Percentiles rank a stretch among this genome's conserved stretches.
phyloP scores from a whole-genome alignment of 2,329 filamentous ascomycete genomes.

The Diaporthe vaccinii region DNA sequence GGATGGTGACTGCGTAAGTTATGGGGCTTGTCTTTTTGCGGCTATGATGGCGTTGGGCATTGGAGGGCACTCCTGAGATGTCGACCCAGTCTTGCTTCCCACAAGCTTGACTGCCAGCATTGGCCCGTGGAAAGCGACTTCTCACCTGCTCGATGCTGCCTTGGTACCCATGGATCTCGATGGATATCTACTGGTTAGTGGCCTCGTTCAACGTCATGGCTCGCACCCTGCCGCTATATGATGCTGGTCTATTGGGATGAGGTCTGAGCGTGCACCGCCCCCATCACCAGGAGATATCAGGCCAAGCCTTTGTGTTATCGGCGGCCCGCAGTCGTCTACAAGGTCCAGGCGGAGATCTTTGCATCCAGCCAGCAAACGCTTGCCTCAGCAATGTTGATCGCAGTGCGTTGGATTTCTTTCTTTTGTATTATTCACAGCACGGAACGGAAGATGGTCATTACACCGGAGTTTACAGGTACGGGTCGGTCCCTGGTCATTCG shows the following conservation, averaged over 20 bases:
- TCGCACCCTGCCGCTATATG: background rate
- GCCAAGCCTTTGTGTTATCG: background rate
- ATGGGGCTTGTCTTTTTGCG: conserved; percentile 3
- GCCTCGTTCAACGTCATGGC: background rate
- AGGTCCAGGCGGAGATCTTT: background rate
- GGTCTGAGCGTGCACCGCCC: background rate
- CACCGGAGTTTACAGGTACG: conserved; percentile 8
- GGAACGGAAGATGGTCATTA: conserved; percentile 21
- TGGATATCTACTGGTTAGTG: background rate
- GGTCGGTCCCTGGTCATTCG: background rate
- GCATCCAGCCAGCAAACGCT: background rate
- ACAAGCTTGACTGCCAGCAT: background rate
- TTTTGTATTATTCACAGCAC: conserved; percentile 12
- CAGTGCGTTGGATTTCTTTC: conserved; percentile 21
- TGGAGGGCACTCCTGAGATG: background rate
- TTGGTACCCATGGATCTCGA: background rate
- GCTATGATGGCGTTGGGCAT: background rate
- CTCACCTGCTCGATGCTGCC: background rate
- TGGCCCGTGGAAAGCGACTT: background rate
- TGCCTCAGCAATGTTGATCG: background rate
- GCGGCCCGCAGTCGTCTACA: background rate
- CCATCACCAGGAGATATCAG: background rate
- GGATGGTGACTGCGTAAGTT: conserved; percentile 15
- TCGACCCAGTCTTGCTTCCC: background rate
- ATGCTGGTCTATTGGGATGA: background rate